These are phyloP conservation scores for Fusarium sp. DNA, from an alignment of 2,329 filamentous ascomycete species.

Conservation along the genomic window DNA sequence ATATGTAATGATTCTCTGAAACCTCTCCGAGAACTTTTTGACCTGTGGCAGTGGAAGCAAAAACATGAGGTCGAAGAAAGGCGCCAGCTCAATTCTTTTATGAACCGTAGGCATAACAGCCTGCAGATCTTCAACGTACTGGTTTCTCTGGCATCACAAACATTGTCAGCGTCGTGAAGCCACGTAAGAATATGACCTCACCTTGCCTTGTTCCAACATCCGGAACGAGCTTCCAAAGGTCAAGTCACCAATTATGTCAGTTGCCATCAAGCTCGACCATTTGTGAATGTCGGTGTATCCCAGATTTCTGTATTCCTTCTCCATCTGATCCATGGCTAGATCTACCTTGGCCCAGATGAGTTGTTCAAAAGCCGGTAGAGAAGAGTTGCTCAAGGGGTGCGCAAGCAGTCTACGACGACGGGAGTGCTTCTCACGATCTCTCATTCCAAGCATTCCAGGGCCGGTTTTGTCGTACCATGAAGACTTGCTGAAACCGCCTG, in stretches of 20 bases:
- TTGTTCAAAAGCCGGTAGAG: background rate
- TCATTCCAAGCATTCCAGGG: conserved; percentile 3
- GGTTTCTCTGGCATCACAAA: background rate
- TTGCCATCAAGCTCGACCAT: conserved; percentile 20
- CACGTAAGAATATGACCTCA: rapidly evolving
- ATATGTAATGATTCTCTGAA: background rate
- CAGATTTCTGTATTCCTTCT: background rate
- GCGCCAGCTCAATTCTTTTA: conserved; percentile 1
- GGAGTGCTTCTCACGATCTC: background rate
- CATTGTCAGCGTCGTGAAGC: background rate
- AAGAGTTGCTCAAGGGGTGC: background rate
- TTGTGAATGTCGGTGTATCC: conserved; percentile 1
- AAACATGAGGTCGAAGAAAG: conserved; percentile 3
- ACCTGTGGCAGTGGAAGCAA: background rate
- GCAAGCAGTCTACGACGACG: background rate
- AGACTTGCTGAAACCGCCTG: background rate
- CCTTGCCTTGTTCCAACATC: conserved; percentile 11
- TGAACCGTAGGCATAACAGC: conserved; percentile 3
- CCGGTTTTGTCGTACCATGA: conserved; percentile 16
- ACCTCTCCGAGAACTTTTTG: background rate
- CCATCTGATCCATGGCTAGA: conserved; percentile 5
- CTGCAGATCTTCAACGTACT: conserved; percentile 2
- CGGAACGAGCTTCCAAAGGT: conserved; percentile 8
- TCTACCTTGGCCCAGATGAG: background rate
- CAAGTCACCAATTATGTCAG: conserved; percentile 12